A percentile compares a stretch with the other conserved stretches of the same genome.
Conservation (phyloP, 2,329 filamentous ascomycete species). For the Epichloe hybrida region DNA sequence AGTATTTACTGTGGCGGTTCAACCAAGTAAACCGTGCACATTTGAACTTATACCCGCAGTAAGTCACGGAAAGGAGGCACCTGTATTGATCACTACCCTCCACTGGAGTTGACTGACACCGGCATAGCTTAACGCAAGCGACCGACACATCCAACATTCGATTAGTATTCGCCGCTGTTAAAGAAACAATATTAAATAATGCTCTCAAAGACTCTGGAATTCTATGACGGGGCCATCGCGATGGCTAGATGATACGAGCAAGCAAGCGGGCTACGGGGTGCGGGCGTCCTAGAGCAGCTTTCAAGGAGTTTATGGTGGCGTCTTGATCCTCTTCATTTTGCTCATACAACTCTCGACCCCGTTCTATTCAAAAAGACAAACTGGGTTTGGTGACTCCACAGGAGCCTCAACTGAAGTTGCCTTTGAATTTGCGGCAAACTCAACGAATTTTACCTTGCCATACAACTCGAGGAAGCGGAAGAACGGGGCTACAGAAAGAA, state of each 20-base stretch:
- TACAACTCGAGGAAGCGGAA: not conserved
- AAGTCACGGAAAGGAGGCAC: slow-evolving; percentile 24
- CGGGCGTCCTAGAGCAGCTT: slow-evolving; percentile 13
- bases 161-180: slow-evolving; percentile 93
- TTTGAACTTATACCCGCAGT: slow-evolving; percentile 96
- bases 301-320: slow-evolving; percentile 7
- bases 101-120: not conserved
- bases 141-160: slow-evolving; percentile 98
- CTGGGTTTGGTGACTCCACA: not conserved
- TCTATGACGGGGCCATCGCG: slow-evolving; percentile 40
- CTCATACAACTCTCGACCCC: not conserved
- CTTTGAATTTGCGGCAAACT: not conserved
- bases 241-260: slow-evolving; percentile 9
- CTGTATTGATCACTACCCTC: not conserved
- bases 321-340: not conserved
- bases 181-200: slow-evolving; percentile 97
- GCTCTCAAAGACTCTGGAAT: slow-evolving; percentile 97
- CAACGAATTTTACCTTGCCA: too few species aligned
- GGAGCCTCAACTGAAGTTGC: not conserved
- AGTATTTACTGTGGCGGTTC: slow-evolving; percentile 95
- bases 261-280: slow-evolving; percentile 1
- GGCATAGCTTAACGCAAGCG: slow-evolving; percentile 77
- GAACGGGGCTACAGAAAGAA: not conserved
- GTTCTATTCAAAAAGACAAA: not conserved
- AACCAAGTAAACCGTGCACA: slow-evolving; percentile 97